Base-by-base conservation (phyloP, 331 rosid species). In the Cucumis variabilis region DNA sequence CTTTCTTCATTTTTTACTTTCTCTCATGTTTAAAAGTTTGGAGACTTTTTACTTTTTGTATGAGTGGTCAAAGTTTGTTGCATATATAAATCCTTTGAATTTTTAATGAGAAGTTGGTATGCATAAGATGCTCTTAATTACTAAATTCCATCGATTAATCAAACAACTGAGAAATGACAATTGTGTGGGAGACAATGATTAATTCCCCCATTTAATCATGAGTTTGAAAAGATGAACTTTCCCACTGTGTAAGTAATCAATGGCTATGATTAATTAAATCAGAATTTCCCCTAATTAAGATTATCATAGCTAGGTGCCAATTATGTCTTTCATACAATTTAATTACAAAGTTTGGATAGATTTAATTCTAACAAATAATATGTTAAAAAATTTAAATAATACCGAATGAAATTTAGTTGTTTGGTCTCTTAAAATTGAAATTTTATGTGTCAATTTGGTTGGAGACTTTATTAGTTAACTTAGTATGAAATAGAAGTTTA, bases 221-320 rank as follows among this genome's bases (percentile, higher is more conserved):
- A 24, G 3, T 53, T 78, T 78, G 46, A 53, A 51, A 78, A 53
- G 48, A 78, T 78, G 24, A 58, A 53, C 65, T 78, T 78, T 21
- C 62, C 84, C 44, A 79, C 84, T 17, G 16, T 27, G 17, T 25
- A 79, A 53, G 46, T 79, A 79, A 79, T 79, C n/a, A 79, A 79
- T 51, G 28, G 68, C 48, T 79, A 79, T 79, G 67, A 27, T 79
- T 79, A 16, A 13, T 79, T 79, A 16, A 13, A 79, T 53, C 84
- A 25, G 8, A 24, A 12, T 55, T 51, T 33, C 5, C 10, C 17
- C 9, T 79, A 16, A 1, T 50, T 51, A n/a, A 17, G 2, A 46
- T 13, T n/a, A 79, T 53, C 66, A 27, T 25, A 53, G 10, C 48
- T 51, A 53, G 17, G 48, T 33, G 41, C 41, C 84, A 53, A 79